phyloP scores from a whole-genome alignment of 345 rosid species.

The Mangifera indica region DNA sequence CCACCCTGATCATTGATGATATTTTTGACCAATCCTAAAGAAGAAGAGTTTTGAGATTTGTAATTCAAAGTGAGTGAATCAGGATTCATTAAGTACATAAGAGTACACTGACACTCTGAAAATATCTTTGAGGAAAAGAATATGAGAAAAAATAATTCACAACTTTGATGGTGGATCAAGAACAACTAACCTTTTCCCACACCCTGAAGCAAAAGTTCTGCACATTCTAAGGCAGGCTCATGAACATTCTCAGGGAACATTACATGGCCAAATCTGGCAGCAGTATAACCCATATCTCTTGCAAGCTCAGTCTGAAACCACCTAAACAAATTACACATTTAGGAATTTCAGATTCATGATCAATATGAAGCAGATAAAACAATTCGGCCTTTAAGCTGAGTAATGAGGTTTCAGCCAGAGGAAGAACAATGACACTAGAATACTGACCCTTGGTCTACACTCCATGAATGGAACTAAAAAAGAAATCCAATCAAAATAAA shows the following conservation, averaged over 20 bases:
- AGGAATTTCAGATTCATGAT: constrained; percentile 43
- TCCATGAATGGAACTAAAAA: not conserved
- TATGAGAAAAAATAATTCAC: not conserved
- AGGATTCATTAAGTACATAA: not conserved
- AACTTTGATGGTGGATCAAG: not conserved
- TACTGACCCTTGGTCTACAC: not conserved
- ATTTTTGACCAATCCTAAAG: not conserved
- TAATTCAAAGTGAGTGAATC: not conserved
- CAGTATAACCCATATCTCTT: constrained; percentile 94
- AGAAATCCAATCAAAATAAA: constrained; percentile 5
- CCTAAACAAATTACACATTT: constrained; percentile 64
- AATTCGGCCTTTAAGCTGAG: not conserved
- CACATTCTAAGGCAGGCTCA: constrained; percentile 89
- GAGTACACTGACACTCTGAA: not conserved
- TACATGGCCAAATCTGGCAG: constrained; percentile 95
- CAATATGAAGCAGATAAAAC: not conserved
- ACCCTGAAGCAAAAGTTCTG: constrained; percentile 85
- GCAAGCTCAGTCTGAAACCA: constrained; percentile 96
- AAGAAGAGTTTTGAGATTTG: not conserved
- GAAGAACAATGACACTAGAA: not conserved
- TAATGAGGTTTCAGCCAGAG: not conserved
- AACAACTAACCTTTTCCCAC: constrained; percentile 74
- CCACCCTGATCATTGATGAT: not conserved
- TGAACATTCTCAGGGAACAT: constrained; percentile 99
- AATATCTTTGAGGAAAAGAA: not conserved